phyloP scores from a whole-genome alignment of 306 rosid genomes.

The Lotus japonicus region DNA sequence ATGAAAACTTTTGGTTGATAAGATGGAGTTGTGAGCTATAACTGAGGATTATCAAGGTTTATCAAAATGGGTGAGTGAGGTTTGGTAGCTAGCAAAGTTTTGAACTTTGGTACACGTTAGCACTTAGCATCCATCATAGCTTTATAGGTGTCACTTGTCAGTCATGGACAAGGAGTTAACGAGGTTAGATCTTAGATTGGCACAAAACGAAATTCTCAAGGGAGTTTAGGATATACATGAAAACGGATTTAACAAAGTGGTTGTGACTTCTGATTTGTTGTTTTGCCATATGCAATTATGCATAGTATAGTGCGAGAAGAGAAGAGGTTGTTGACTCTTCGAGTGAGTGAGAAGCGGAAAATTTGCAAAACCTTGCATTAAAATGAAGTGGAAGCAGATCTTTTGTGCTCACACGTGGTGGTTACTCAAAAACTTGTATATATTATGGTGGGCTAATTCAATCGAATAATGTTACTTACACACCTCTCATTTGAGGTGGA shows the following conservation, averaged over 20 bases:
- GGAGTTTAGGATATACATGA: not conserved
- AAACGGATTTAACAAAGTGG: constrained; percentile 17
- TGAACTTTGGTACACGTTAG: not conserved
- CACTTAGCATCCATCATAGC: too few relatives aligned
- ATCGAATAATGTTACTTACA: too few relatives aligned
- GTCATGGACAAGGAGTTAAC: not conserved
- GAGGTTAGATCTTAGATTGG: not conserved
- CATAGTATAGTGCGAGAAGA: too few relatives aligned
- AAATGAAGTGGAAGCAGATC: too few relatives aligned
- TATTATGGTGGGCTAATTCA: too few relatives aligned
- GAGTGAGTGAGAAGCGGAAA: too few relatives aligned
- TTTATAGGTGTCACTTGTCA: not conserved
- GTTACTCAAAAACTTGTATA: too few relatives aligned
- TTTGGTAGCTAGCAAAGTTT: not conserved
- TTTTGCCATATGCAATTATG: too few relatives aligned
- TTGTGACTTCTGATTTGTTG: not conserved
- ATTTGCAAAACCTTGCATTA: too few relatives aligned
- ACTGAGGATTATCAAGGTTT: not conserved
- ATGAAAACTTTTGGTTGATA: not conserved
- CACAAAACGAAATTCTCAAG: not conserved
- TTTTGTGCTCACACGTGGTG: too few relatives aligned
- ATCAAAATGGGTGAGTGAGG: not conserved
- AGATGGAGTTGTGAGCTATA: not conserved
- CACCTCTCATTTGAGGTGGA: too few relatives aligned
- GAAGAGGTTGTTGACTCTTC: too few relatives aligned